Evolutionary conservation across 2,329 filamentous ascomycete genomes (phyloP), one percentile per base, ranked within the genome.

Genomic region (Claviceps digitariae): DNA sequence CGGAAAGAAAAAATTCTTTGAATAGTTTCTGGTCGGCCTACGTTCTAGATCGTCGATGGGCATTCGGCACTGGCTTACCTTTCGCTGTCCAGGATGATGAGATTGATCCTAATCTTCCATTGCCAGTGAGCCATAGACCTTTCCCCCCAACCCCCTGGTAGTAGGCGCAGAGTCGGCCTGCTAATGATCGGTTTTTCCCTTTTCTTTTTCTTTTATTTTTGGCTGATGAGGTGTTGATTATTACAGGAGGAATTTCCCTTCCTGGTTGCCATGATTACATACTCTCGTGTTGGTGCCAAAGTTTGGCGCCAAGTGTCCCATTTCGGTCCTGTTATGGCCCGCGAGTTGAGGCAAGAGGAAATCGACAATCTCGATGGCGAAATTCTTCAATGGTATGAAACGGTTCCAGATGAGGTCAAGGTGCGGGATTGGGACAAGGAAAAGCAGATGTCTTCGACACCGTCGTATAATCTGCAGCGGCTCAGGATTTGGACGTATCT

Each of bases 1-100:
- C 81, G 44, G 85, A 90, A 56, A 78, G 87, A 49, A 74, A 76
- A 50, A 76, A 81, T 50, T 82, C 86, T 0, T 75, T 87, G 29
- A 80, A 84, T 50, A 79, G 87, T 15, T 95, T 94, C 66, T 96
- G 88, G 90, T 82, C 85, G 1, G 82, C 90, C 20, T 95, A 93
- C 63, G 83, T 90, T 4, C 73, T 95, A 41, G 90, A 95, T 64
- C 77, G 89, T 41, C 77, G 90, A 50, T 95, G 89, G 89, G 89
- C 86, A 57, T 88, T 95, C 60, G 87, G 85, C n/a, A 90, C 87
- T 0, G 90, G 90, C 0, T 77, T 95, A 66, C 90, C 90, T 0
- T 95, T 89, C 69, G 84, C 87, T 2, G 74, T 95, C 38, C 85
- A 91, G 58, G 90, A 95, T 62, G 79, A 86, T 17, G 89, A 95